These are phyloP conservation scores for Neurospora pannonica DNA, from an alignment of 495 filamentous ascomycete species.

Conservation along the genomic window DNA sequence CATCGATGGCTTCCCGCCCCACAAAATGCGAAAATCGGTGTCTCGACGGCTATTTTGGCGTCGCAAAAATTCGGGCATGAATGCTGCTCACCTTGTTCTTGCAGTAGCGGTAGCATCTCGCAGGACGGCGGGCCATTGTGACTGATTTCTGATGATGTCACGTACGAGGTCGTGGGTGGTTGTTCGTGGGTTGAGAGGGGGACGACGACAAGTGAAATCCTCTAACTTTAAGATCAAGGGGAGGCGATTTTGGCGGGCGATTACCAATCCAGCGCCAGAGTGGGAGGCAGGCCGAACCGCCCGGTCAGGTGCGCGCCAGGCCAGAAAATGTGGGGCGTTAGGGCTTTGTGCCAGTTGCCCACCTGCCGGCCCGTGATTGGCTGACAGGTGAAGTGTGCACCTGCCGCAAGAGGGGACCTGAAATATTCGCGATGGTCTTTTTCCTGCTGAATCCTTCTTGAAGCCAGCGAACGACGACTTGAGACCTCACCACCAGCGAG, in stretches of 20 bases:
- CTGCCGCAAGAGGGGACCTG: not conserved
- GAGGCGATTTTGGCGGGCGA: slow-evolving; percentile 30
- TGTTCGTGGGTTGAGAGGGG: slow-evolving; percentile 28
- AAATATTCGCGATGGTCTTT: not conserved
- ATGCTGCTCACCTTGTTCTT: slow-evolving; percentile 90
- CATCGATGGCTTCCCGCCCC: not conserved
- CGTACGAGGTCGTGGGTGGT: slow-evolving; percentile 25
- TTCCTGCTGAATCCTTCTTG: slow-evolving; percentile 8
- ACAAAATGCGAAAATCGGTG: not conserved
- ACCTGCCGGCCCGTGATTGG: not conserved
- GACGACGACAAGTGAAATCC: slow-evolving; percentile 21
- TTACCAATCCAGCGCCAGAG: slow-evolving; percentile 26
- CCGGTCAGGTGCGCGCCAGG: not conserved
- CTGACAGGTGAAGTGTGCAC: not conserved
- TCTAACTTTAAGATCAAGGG: slow-evolving; percentile 20
- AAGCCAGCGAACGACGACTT: slow-evolving; percentile 7
- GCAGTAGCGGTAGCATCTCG: slow-evolving; percentile 99
- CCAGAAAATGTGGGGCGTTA: slow-evolving; percentile 31
- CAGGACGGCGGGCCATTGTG: slow-evolving; percentile 97
- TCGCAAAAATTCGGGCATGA: slow-evolving; percentile 6
- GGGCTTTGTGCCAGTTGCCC: slow-evolving; percentile 22
- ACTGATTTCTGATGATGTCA: slow-evolving; percentile 47
- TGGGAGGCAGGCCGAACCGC: not conserved
- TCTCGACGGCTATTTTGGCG: not conserved
- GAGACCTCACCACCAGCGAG: not conserved